These are phyloP conservation scores for Pharus latifolius DNA, from an alignment of 176 grass and related monocot species.

Conservation along the genomic window DNA sequence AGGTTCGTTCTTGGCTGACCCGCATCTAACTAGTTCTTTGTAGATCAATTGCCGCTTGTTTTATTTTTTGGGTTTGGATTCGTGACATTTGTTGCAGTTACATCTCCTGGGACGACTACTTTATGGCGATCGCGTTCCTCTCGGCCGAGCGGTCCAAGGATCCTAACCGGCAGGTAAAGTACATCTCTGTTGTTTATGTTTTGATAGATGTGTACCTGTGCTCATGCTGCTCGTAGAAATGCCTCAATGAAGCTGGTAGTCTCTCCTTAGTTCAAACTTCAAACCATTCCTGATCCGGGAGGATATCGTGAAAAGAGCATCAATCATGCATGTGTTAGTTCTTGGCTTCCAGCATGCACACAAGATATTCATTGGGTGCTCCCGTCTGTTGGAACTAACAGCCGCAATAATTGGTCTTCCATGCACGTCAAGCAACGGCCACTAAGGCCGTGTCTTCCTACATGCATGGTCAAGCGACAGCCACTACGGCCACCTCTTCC, in stretches of 20 bases:
- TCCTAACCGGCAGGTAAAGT: conserved; percentile 78
- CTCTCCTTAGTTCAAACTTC: no score
- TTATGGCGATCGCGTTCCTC: conserved; percentile 98
- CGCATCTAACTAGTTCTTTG: neutral
- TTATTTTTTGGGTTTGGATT: neutral
- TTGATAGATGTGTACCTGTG: neutral
- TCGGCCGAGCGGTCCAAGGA: conserved; percentile 92
- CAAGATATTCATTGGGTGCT: no score
- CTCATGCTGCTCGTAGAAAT: conserved; percentile 20
- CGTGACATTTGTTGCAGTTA: conserved; percentile 42
- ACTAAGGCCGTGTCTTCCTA: no score
- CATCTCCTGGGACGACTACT: conserved; percentile 95
- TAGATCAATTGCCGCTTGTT: neutral
- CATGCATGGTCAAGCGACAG: no score
- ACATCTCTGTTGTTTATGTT: neutral
- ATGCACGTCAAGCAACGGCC: no score
- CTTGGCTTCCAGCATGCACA: no score
- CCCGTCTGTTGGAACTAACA: no score
- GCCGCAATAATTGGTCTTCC: no score
- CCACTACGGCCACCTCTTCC: no score
- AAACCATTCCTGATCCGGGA: no score
- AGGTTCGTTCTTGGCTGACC: conserved; percentile 21
- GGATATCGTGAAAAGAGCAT: no score
- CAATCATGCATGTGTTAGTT: no score
- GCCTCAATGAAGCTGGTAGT: neutral